phyloP scores from a whole-genome alignment of 805 yeast species.

The Barnettozyma pratensis region DNA sequence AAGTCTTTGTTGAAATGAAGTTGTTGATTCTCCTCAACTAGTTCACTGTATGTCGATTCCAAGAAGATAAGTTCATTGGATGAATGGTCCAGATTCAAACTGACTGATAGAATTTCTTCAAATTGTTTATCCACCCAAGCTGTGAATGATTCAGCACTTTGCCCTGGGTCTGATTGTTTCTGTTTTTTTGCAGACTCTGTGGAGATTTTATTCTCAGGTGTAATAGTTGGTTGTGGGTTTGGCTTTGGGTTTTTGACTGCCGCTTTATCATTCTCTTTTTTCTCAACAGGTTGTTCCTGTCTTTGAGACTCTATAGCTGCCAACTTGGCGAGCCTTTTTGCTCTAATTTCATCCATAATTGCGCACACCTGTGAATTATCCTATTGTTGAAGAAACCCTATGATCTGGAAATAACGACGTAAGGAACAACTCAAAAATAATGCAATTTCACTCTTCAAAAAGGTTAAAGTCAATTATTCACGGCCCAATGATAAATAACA shows the following conservation, averaged over 20 bases:
- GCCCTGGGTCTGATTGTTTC: not conserved
- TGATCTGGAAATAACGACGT: too few relatives aligned
- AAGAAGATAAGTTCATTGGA: slow-evolving; percentile 12
- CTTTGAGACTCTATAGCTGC: not conserved
- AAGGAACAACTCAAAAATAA: not conserved
- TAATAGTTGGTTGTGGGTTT: not conserved
- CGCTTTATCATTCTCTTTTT: not conserved
- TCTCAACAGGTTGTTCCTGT: not conserved
- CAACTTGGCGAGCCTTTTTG: slow-evolving; percentile 27
- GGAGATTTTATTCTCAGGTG: not conserved
- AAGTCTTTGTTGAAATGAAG: slow-evolving; percentile 13
- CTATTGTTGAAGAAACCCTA: too few relatives aligned
- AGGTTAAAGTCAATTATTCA: too few relatives aligned
- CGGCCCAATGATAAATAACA: too few relatives aligned
- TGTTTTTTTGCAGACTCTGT: not conserved
- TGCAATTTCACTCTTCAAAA: too few relatives aligned
- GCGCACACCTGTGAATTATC: not conserved
- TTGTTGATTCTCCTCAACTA: slow-evolving; percentile 19
- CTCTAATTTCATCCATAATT: slow-evolving; percentile 31
- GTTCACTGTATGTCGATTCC: slow-evolving; percentile 20
- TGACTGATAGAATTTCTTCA: slow-evolving; percentile 17
- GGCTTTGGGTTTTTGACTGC: not conserved
- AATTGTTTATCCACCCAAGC: slow-evolving; percentile 10
- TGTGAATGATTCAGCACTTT: slow-evolving; percentile 4
- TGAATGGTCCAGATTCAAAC: slow-evolving; percentile 15